Conservation (phyloP, 805 yeast species). For the Metschnikowia baotianmanensis region DNA sequence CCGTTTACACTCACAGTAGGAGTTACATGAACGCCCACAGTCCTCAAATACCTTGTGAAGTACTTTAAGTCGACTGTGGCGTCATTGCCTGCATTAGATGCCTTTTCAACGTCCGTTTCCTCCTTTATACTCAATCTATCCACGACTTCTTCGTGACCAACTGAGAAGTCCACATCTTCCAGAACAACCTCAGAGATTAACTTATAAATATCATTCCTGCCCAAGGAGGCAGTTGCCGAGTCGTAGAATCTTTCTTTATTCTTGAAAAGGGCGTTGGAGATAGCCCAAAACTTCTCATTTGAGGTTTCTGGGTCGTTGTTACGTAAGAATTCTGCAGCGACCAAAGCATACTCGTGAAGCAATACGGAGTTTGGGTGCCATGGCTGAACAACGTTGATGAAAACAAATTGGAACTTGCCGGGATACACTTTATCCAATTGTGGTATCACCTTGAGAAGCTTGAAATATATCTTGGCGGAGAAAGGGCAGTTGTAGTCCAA, state of each 20-base stretch:
- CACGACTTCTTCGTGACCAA: conserved; percentile 31
- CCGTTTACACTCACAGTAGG: conserved; percentile 79
- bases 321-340: conserved; percentile 63
- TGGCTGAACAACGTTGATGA: conserved; percentile 79
- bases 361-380: conserved; percentile 81
- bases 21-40: conserved; percentile 79
- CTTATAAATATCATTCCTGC: conserved; percentile 55
- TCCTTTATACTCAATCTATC: conserved; percentile 37
- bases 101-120: conserved; percentile 22
- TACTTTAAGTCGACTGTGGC: conserved; percentile 66
- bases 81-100: conserved; percentile 54
- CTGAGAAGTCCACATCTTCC: conserved; percentile 28
- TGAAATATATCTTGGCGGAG: conserved; percentile 60
- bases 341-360: conserved; percentile 69
- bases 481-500: conserved; percentile 80
- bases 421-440: conserved; percentile 44
- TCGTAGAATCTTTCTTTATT: conserved; percentile 60
- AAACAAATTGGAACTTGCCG: conserved; percentile 55
- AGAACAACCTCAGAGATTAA: conserved; percentile 35
- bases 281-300: conserved; percentile 41
- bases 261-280: conserved; percentile 54
- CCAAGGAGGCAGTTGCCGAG: conserved; percentile 49
- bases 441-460: conserved; percentile 55
- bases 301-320: conserved; percentile 22
- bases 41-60: conserved; percentile 69